Percentiles rank a stretch among this genome's conserved stretches.
Conservation (phyloP, 768 basidiomycete genomes). For the Collybia nuda region DNA sequence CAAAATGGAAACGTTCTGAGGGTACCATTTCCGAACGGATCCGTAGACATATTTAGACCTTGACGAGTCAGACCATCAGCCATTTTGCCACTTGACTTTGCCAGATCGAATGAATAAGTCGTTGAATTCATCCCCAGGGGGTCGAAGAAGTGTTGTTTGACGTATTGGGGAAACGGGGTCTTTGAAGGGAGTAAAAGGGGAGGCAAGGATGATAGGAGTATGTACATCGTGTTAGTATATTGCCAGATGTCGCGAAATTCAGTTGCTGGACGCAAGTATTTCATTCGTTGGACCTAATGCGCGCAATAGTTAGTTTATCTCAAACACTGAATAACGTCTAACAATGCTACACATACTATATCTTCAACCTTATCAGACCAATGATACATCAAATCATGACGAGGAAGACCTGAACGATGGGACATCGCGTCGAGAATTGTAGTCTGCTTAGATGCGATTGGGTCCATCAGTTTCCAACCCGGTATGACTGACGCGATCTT, state of each 20-base stretch:
- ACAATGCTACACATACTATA: constrained; percentile 7
- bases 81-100: constrained; percentile 25
- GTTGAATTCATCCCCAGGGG: constrained; percentile 25
- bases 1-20: constrained; percentile 14
- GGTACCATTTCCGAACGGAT: constrained; percentile 20
- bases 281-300: constrained; percentile 2
- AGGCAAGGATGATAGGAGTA: constrained; percentile 21
- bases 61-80: constrained; percentile 14
- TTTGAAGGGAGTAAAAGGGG: constrained; percentile 16
- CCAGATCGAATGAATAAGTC: constrained; percentile 25
- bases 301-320: too few species aligned
- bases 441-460: constrained; percentile 16
- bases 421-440: constrained; percentile 18
- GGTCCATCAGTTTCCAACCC: constrained; percentile 21
- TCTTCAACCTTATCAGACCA: constrained; percentile 4
- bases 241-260: constrained; percentile 27
- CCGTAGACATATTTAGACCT: constrained; percentile 15
- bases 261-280: constrained; percentile 21
- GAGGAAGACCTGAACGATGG: constrained; percentile 19
- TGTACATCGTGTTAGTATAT: constrained; percentile 29
- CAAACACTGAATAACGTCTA: too few species aligned
- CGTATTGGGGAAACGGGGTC: constrained; percentile 22
- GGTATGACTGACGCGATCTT: constrained; percentile 23
- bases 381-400: constrained; percentile 15
- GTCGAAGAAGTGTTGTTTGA: constrained; percentile 24